phyloP scores from a whole-genome alignment of 2,329 filamentous ascomycete species.

The Neonectria faginata region DNA sequence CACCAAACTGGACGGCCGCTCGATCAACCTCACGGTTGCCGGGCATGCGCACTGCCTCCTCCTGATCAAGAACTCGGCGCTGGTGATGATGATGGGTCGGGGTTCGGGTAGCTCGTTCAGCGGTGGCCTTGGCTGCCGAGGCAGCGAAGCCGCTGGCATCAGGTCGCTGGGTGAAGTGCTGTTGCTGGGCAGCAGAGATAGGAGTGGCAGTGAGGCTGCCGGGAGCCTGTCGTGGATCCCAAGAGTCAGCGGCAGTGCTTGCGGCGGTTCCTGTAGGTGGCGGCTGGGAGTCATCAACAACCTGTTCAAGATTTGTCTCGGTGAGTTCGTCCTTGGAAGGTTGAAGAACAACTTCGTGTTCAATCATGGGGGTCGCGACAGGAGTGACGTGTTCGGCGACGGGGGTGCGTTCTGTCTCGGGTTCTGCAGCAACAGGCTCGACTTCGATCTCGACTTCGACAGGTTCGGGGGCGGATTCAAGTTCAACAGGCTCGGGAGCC shows the following conservation, averaged over 20 bases:
- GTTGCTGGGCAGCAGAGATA: conserved; percentile 71
- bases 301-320: conserved; percentile 90
- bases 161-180: conserved; percentile 66
- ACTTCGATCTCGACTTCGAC: conserved; percentile 51
- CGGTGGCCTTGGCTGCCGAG: conserved; percentile 83
- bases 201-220: conserved; percentile 74
- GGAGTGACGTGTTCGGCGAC: conserved; percentile 49
- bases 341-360: conserved; percentile 61
- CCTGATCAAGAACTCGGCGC: conserved; percentile 89
- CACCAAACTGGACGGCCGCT: conserved; percentile 94
- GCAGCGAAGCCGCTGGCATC: conserved; percentile 77
- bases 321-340: conserved; percentile 87
- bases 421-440: conserved; percentile 50
- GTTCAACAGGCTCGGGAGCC: conserved; percentile 48
- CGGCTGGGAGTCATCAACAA: conserved; percentile 83
- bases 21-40: conserved; percentile 95
- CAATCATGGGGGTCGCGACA: conserved; percentile 46
- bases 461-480: conserved; percentile 54
- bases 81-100: conserved; percentile 75
- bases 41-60: conserved; percentile 98
- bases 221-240: conserved; percentile 75
- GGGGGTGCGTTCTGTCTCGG: conserved; percentile 51
- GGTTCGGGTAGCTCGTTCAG: conserved; percentile 72
- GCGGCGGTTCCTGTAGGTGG: conserved; percentile 84
- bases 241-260: conserved; percentile 89